phyloP scores from a whole-genome alignment of 805 yeast species.

The Henningerozyma blattae region DNA sequence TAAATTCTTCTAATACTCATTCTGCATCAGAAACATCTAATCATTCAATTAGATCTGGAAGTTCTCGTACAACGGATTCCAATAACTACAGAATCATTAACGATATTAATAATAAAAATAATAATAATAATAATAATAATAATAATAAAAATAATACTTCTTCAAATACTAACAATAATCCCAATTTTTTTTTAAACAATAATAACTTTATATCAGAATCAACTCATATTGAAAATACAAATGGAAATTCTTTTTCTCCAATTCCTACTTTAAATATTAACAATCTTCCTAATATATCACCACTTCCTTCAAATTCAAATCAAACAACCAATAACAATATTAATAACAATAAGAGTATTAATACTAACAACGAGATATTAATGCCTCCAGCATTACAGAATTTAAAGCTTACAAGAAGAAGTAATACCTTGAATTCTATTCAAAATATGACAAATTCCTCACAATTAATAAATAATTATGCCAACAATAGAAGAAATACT shows the following conservation, averaged over 20 bases:
- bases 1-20: no score
- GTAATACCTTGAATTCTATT: conserved; percentile 14
- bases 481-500: no score
- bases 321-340: no score
- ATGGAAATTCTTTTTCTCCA: not conserved
- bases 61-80: no score
- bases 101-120: not conserved
- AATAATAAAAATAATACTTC: not conserved
- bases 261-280: not conserved
- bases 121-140: not conserved
- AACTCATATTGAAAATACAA: conserved; percentile 1
- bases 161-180: not conserved
- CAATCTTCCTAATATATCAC: no score
- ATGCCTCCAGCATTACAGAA: conserved; percentile 15
- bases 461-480: no score
- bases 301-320: no score
- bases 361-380: not conserved
- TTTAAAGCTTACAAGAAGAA: conserved; percentile 14
- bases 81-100: no score
- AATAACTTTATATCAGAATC: conserved; percentile 2
- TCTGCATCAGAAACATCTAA: not conserved
- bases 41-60: not conserved
- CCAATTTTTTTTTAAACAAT: no score
- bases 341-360: no score
- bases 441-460: no score